Evolutionary conservation across 179 eudicot genomes (phyloP).

Genomic region (Beta macrorhiza): DNA sequence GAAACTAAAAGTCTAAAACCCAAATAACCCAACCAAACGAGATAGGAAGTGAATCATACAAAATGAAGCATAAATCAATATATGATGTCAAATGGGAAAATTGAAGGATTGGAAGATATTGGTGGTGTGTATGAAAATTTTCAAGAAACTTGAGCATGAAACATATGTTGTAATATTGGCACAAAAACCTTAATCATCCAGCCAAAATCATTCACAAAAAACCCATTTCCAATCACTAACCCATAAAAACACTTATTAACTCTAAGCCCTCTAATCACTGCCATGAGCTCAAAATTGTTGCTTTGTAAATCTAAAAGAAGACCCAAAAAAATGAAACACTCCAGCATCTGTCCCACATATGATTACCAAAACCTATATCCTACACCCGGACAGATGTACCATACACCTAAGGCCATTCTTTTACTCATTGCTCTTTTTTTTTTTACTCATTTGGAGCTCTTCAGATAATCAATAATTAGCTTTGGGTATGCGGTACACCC

Average conservation of each 20-base stretch:
- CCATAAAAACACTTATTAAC: not conserved
- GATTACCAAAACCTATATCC: no score
- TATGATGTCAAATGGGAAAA: not conserved
- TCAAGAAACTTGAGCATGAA: no score
- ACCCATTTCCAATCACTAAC: not conserved
- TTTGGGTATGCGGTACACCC: no score
- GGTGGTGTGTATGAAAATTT: not conserved
- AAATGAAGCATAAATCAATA: not conserved
- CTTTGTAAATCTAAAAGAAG: no score
- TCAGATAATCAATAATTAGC: no score
- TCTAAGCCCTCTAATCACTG: not conserved
- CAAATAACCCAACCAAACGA: not conserved
- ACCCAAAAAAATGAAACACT: no score
- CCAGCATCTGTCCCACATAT: no score
- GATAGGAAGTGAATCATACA: not conserved
- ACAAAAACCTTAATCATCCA: not conserved
- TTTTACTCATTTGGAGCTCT: no score
- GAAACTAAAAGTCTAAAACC: not conserved
- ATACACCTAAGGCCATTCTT: no score
- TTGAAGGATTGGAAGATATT: not conserved
- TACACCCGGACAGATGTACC: no score
- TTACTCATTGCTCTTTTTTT: no score
- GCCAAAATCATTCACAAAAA: not conserved
- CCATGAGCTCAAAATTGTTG: not conserved
- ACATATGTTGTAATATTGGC: not conserved